Percentiles rank a stretch among this genome's conserved stretches.
These are phyloP conservation scores for Aspergillus bertholletiae DNA, from an alignment of 495 filamentous ascomycete species.

Conservation along the genomic window DNA sequence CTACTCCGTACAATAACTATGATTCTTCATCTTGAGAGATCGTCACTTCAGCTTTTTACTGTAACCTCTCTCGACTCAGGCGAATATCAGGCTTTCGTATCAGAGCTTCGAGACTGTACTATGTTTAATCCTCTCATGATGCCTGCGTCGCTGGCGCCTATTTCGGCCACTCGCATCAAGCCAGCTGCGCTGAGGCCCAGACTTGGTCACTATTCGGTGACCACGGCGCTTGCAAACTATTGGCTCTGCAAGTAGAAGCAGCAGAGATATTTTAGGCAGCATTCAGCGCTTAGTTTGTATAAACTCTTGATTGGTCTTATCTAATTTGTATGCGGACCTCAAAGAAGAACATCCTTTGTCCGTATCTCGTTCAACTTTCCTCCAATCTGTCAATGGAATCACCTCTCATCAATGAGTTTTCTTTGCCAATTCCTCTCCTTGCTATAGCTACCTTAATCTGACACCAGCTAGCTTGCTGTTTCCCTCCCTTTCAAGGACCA, in stretches of 20 bases:
- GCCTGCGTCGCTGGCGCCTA: not conserved
- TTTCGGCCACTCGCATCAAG: not conserved
- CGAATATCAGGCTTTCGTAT: too few relatives aligned
- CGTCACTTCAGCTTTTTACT: too few relatives aligned
- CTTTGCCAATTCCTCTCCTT: not conserved
- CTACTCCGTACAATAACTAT: too few relatives aligned
- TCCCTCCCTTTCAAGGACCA: not conserved
- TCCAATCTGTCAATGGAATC: not conserved
- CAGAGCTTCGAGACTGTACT: too few relatives aligned
- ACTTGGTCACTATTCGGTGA: slow-evolving; percentile 23
- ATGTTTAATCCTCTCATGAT: not conserved
- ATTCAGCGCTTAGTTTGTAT: slow-evolving; percentile 4
- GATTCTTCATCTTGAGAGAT: too few relatives aligned
- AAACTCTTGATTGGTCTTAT: not conserved
- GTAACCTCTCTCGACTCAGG: too few relatives aligned
- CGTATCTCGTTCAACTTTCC: not conserved
- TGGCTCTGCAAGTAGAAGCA: slow-evolving; percentile 13
- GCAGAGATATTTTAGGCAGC: slow-evolving; percentile 9
- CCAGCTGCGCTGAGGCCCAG: slow-evolving; percentile 13
- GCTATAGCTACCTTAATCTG: not conserved
- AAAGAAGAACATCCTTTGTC: not conserved
- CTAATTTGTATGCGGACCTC: not conserved
- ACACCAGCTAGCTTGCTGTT: not conserved
- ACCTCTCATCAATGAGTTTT: not conserved
- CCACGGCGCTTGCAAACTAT: slow-evolving; percentile 26